Evolutionary conservation across 306 rosid genomes (phyloP).

Genomic region (Medicago arabica): DNA sequence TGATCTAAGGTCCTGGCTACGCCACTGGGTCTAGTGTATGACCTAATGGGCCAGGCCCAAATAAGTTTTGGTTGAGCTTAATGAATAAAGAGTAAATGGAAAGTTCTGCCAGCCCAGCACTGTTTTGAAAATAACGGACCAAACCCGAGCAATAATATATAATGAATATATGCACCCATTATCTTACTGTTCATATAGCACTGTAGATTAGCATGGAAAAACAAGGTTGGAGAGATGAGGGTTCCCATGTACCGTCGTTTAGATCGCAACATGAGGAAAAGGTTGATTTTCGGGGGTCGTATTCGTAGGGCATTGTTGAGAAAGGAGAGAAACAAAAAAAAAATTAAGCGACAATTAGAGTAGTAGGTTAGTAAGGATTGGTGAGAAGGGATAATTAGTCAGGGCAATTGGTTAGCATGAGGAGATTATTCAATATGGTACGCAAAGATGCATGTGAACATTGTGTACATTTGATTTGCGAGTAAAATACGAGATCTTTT

Average conservation of each 20-base stretch:
- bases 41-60: background rate
- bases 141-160: background rate
- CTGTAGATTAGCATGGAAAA: background rate
- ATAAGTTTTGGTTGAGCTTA: too few species aligned
- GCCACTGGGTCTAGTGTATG: background rate
- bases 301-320: background rate
- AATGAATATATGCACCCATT: constrained; percentile 1
- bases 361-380: background rate
- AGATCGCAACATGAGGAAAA: background rate
- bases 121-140: background rate
- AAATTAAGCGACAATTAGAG: background rate
- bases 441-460: background rate
- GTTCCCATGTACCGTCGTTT: background rate
- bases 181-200: background rate
- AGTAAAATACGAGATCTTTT: too few species aligned
- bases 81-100: background rate
- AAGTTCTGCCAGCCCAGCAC: background rate
- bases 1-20: too few species aligned
- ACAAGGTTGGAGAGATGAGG: background rate
- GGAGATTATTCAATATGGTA: background rate
- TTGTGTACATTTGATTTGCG: background rate
- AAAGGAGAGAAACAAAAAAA: background rate
- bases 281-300: background rate
- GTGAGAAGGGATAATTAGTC: background rate
- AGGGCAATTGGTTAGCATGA: background rate